phyloP scores from a whole-genome alignment of 768 basidiomycete species.

The Auriscalpium orientale region DNA sequence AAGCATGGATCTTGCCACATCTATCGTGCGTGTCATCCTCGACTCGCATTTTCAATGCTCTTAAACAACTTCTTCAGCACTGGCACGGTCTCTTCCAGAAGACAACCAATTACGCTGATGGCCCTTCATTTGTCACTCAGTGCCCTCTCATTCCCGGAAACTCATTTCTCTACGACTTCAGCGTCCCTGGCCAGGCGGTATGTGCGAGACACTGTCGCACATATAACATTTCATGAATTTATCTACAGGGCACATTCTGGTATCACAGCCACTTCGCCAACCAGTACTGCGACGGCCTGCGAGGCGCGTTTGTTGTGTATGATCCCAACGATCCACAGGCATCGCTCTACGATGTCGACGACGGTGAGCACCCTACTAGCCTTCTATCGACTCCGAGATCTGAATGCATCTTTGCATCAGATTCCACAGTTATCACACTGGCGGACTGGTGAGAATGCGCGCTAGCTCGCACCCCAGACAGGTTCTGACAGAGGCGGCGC shows the following conservation, averaged over 20 bases:
- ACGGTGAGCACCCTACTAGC: conserved; percentile 25
- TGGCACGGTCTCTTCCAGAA: conserved; percentile 38
- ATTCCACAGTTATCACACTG: conserved; percentile 35
- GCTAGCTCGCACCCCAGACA: neutral
- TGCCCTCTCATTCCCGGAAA: conserved; percentile 27
- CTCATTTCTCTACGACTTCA: conserved; percentile 33
- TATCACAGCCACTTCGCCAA: conserved; percentile 39
- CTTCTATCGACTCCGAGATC: neutral
- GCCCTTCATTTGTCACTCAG: conserved; percentile 37
- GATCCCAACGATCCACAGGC: conserved; percentile 30
- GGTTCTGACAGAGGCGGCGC: neutral
- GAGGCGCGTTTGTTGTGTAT: conserved; percentile 38
- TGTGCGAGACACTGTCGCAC: neutral
- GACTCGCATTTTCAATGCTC: neutral
- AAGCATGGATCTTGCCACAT: neutral
- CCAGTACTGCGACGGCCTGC: conserved; percentile 50
- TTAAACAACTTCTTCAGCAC: conserved; percentile 2
- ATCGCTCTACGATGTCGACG: conserved; percentile 37
- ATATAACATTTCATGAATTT: neutral
- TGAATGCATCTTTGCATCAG: conserved; percentile 11
- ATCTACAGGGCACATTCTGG: conserved; percentile 33
- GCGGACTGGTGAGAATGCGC: conserved; percentile 34
- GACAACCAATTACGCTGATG: conserved; percentile 34
- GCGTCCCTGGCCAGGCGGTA: conserved; percentile 20
- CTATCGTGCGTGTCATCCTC: neutral